These are phyloP conservation scores for Raphanus hybrid DNA, from an alignment of 441 rosid genomes.

Conservation along the genomic window DNA sequence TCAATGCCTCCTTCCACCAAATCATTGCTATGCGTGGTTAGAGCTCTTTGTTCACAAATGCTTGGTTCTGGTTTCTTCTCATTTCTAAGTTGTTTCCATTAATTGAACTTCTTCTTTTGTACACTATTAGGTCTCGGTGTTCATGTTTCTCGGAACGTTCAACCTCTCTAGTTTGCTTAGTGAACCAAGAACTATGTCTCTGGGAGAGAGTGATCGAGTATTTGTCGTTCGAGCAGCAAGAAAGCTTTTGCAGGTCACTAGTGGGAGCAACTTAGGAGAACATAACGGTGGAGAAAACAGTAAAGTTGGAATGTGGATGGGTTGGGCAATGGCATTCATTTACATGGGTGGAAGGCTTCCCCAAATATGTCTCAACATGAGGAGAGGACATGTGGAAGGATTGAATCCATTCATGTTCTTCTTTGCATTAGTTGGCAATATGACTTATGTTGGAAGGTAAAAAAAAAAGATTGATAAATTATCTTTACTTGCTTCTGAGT, in stretches of 20 bases:
- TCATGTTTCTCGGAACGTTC: constrained; percentile 60
- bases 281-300: constrained; percentile 46
- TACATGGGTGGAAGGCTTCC: constrained; percentile 97
- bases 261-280: constrained; percentile 40
- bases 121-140: constrained; percentile 49
- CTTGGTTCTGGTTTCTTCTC: background rate
- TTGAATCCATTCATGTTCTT: constrained; percentile 84
- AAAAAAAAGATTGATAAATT: constrained; percentile 9
- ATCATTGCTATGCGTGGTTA: constrained; percentile 72
- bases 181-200: constrained; percentile 33
- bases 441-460: constrained; percentile 85
- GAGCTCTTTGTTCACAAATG: constrained; percentile 16
- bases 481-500: too few species aligned
- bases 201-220: constrained; percentile 50
- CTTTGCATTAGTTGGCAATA: constrained; percentile 81
- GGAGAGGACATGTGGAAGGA: constrained; percentile 86
- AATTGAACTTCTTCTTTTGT: background rate
- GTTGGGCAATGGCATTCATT: constrained; percentile 91
- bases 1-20: constrained; percentile 56
- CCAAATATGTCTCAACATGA: constrained; percentile 79
- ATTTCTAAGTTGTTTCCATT: background rate
- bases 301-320: constrained; percentile 59
- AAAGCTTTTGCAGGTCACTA: constrained; percentile 65
- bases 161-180: constrained; percentile 46
- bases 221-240: constrained; percentile 56